These are phyloP conservation scores for Cutaneotrichosporon spelunceum DNA, from an alignment of 1,284 basidiomycete species.

Conservation along the genomic window DNA sequence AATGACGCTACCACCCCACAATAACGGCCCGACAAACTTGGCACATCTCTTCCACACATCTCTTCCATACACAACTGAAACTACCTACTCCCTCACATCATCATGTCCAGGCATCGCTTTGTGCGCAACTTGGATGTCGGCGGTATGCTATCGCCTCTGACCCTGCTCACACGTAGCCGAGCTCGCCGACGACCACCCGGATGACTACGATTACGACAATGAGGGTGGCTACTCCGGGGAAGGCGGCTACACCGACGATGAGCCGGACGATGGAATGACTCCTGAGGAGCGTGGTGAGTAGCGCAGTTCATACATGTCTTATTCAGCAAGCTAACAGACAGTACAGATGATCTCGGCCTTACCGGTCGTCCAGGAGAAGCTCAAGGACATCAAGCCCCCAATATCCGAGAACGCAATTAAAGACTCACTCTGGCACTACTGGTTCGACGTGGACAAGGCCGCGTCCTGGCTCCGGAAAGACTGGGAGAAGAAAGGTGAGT, in stretches of 20 bases:
- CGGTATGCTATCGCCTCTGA: constrained; percentile 55
- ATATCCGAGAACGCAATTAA: constrained; percentile 72
- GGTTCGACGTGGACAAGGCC: constrained; percentile 79
- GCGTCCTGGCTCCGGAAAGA: constrained; percentile 64
- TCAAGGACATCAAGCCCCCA: constrained; percentile 68
- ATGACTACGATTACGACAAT: constrained; percentile 53
- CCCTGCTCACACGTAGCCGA: constrained; percentile 9
- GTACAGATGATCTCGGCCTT: constrained; percentile 70
- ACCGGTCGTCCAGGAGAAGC: constrained; percentile 62
- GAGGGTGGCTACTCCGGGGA: constrained; percentile 34
- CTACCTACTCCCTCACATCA: neutral
- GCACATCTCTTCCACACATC: too few relatives aligned
- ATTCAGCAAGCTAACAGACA: constrained; percentile 49
- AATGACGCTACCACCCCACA: neutral
- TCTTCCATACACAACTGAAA: neutral
- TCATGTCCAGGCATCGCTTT: constrained; percentile 78
- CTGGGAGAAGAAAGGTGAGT: constrained; percentile 74
- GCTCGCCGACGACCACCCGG: constrained; percentile 41
- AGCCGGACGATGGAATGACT: constrained; percentile 46
- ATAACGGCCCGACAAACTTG: too few relatives aligned
- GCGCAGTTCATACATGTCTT: constrained; percentile 7
- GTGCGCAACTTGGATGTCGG: constrained; percentile 84
- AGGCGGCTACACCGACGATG: constrained; percentile 46
- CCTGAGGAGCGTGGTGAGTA: constrained; percentile 34
- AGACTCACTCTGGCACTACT: constrained; percentile 81